Evolutionary conservation across 75 land plant genomes (phyloP).

Genomic region (Cunninghamia lanceolata): DNA sequence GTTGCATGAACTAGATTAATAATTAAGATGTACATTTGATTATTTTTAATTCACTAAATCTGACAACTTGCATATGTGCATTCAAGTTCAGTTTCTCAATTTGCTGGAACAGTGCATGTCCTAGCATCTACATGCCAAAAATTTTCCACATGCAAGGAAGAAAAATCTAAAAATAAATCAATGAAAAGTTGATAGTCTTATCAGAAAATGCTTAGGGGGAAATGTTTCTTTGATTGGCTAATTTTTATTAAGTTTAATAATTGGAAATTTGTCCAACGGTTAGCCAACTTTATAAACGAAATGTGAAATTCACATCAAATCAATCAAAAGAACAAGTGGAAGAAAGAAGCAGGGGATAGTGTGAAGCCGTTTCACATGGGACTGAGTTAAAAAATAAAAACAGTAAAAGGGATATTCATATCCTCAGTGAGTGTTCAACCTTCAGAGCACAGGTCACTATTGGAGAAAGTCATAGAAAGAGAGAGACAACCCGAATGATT

Average conservation of each 20-base stretch:
- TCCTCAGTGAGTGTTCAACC: no score
- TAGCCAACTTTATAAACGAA: neutral
- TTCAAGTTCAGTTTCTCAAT: neutral
- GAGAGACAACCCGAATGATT: neutral
- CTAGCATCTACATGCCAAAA: neutral
- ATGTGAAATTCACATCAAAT: neutral
- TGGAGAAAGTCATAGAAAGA: neutral
- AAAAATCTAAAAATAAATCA: neutral
- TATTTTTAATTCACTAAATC: neutral
- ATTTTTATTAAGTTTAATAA: neutral
- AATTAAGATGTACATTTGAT: neutral
- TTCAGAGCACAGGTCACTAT: neutral
- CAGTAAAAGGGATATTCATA: neutral
- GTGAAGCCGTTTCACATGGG: neutral
- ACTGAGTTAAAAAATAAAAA: neutral
- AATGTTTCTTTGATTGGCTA: neutral
- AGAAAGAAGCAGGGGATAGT: neutral
- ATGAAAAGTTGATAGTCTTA: neutral
- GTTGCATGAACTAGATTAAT: neutral
- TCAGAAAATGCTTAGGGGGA: neutral
- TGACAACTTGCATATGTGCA: neutral
- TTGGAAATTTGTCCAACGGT: neutral
- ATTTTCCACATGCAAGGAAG: neutral
- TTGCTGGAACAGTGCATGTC: neutral
- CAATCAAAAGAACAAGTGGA: neutral